phyloP scores from a whole-genome alignment of 352 stramenopile genomes.

The Pythium apleroticum region DNA sequence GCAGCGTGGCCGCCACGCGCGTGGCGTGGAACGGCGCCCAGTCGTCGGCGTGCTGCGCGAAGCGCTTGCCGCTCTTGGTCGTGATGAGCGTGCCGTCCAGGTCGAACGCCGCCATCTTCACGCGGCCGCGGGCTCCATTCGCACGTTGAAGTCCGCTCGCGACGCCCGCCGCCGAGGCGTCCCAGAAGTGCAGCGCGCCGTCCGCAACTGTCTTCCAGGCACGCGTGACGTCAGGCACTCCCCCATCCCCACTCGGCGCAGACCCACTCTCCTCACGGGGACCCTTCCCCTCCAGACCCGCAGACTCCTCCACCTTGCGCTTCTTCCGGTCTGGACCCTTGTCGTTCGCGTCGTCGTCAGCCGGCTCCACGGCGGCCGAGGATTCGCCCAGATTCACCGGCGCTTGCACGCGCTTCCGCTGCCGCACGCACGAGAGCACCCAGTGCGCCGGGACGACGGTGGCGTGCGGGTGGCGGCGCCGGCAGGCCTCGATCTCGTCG shows the following conservation, averaged over 20 bases:
- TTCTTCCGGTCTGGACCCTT: slow-evolving; percentile 22
- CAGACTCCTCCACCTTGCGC: not conserved
- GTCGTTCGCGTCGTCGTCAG: not conserved
- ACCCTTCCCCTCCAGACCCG: not conserved
- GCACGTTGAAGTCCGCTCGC: not conserved
- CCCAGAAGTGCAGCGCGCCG: slow-evolving; percentile 49
- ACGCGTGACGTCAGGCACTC: slow-evolving; percentile 18
- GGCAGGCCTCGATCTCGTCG: slow-evolving; percentile 8
- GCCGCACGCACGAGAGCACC: slow-evolving; percentile 32
- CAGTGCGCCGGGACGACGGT: slow-evolving; percentile 28
- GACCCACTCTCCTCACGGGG: not conserved
- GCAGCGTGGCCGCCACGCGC: slow-evolving; percentile 50
- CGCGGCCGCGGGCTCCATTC: not conserved
- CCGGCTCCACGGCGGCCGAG: not conserved
- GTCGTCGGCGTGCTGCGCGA: slow-evolving; percentile 61
- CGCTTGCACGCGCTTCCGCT: slow-evolving; percentile 28
- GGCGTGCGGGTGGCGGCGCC: slow-evolving; percentile 6
- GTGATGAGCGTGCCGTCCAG: slow-evolving; percentile 81
- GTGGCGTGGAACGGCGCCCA: slow-evolving; percentile 79
- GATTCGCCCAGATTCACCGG: not conserved
- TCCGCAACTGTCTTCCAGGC: slow-evolving; percentile 43
- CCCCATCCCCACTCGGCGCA: not conserved
- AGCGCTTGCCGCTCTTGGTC: slow-evolving; percentile 85
- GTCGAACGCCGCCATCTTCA: slow-evolving; percentile 81
- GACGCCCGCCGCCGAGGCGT: too few relatives aligned